These are phyloP conservation scores for Pochonia chlamydosporia DNA, from an alignment of 2,329 filamentous ascomycete species.

Conservation along the genomic window DNA sequence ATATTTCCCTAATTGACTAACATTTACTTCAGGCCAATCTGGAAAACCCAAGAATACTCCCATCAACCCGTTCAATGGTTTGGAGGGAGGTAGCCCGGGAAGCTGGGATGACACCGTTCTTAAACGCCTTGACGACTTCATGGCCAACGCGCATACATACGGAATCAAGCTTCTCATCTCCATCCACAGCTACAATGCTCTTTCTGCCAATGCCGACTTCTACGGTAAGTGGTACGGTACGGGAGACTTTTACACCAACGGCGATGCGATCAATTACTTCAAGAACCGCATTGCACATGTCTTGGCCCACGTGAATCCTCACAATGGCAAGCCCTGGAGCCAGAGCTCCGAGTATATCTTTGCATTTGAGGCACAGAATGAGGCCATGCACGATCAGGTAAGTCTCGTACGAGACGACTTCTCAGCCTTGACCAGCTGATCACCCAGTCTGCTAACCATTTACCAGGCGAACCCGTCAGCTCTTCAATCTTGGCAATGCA, in stretches of 20 bases:
- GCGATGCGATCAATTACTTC: slow-evolving; percentile 9
- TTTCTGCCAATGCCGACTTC: slow-evolving; percentile 6
- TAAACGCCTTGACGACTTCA: slow-evolving; percentile 11
- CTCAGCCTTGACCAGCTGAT: too few species aligned
- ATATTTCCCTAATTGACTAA: not conserved
- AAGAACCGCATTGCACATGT: slow-evolving; percentile 10
- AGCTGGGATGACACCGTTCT: slow-evolving; percentile 12
- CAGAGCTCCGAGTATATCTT: slow-evolving; percentile 18
- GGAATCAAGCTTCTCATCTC: slow-evolving; percentile 13
- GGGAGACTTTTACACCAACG: slow-evolving; percentile 10
- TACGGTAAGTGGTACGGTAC: slow-evolving; percentile 13
- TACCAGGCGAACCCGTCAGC: slow-evolving; percentile 12
- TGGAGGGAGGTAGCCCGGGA: slow-evolving; percentile 7
- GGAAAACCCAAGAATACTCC: slow-evolving; percentile 2
- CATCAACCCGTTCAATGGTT: slow-evolving; percentile 5
- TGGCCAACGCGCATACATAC: slow-evolving; percentile 9
- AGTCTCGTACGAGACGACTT: too few species aligned
- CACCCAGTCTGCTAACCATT: too few species aligned
- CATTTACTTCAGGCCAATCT: not conserved
- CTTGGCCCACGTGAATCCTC: slow-evolving; percentile 9
- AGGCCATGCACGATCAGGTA: slow-evolving; percentile 16
- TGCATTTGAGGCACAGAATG: slow-evolving; percentile 18
- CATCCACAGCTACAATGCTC: slow-evolving; percentile 12
- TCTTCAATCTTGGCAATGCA: slow-evolving; percentile 16
- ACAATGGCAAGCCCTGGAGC: slow-evolving; percentile 13